Evolutionary conservation across 768 basidiomycete genomes (phyloP).

Genomic region (Mycena floridula): DNA sequence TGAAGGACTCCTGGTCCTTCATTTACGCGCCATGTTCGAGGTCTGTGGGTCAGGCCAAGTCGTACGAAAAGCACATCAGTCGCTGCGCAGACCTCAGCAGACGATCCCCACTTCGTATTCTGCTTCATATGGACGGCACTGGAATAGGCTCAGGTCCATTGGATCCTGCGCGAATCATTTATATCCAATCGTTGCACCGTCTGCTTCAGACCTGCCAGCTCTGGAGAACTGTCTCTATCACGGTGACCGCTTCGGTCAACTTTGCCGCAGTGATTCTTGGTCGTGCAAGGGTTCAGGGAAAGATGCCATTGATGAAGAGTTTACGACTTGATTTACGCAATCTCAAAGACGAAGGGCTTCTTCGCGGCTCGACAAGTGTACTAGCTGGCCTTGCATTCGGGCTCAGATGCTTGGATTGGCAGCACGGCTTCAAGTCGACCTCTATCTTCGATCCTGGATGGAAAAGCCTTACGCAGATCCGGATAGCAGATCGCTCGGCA

Average conservation of each 20-base stretch:
- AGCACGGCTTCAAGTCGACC: neutral
- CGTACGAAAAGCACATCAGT: neutral
- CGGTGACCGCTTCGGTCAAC: neutral
- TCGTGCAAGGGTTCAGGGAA: too few species aligned
- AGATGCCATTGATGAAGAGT: neutral
- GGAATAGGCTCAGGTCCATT: too few species aligned
- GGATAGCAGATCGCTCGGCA: neutral
- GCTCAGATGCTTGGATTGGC: neutral
- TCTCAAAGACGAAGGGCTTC: neutral
- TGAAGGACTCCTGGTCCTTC: neutral
- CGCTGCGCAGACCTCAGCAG: neutral
- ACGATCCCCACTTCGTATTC: neutral
- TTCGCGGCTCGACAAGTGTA: neutral
- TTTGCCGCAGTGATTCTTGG: neutral
- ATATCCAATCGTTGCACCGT: neutral
- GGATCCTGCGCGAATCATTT: neutral
- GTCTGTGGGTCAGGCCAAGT: neutral
- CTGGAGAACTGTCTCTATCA: neutral
- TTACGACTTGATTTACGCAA: neutral
- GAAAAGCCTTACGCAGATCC: neutral
- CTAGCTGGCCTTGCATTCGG: neutral
- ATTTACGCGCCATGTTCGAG: neutral
- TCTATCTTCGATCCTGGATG: neutral
- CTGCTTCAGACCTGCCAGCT: neutral
- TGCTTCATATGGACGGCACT: neutral